phyloP scores from a whole-genome alignment of 176 grass and related monocot species.

The bread wheat (Triticum aestivum) region IWGSC_CS_RefSeq_v2.1 NC_057811.1:433052271-433052770 shows the following conservation, averaged over 20 bases:
- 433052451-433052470: not conserved
- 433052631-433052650: constrained; percentile 47
- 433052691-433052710: constrained; percentile 68
- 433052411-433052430: not conserved
- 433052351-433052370: not conserved
- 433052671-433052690: constrained; percentile 59
- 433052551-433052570: not conserved
- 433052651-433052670: constrained; percentile 48
- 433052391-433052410: constrained; percentile 41
- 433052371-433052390: constrained; percentile 5
- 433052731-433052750: constrained; percentile 54
- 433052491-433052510: not conserved
- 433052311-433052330: not conserved
- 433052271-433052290: not conserved
- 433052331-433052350: constrained; percentile 26
- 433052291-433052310: not conserved
- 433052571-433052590: not conserved
- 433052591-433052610: not conserved
- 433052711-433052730: constrained; percentile 73
- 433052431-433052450: not conserved
- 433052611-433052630: constrained; percentile 35
- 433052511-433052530: not conserved
- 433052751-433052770: constrained; percentile 62
- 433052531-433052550: not conserved
- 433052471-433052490: constrained; percentile 39